Base-by-base conservation (phyloP, 345 rosid genomes). In the Eucalyptus marginata region DNA sequence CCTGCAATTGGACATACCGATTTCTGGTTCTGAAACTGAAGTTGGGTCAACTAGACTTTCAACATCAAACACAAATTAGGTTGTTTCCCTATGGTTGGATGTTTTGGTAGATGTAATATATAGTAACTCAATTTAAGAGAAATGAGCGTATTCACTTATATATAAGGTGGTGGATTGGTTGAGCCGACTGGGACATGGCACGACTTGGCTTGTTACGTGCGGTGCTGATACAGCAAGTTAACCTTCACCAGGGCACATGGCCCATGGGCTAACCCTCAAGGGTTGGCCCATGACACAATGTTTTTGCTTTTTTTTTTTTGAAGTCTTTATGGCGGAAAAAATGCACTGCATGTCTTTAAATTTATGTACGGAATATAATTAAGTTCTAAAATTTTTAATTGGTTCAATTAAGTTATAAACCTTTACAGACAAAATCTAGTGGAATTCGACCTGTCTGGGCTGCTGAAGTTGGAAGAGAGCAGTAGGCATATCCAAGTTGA, bases 331-430 rank as follows among this genome's bases (percentile, higher is more conserved):
- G 44, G 13, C 13, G 2, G 44, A 25, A 33, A 71, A 68, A 18
- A 18, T 33, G 81, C 44, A 71, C 6, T 0, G 1, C 4, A 1
- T 0, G 1, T 71, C 7, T 20, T 18, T 33, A 33, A 33, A 33
- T 18, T 71, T 71, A 18, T 8, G 13, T 10, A 17, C 4, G 4
- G 25, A 31, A 8, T 36, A 7, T 0, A 0, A 33, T 68, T 33
- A 71, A 71, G 4, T 71, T 2, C 7, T 71, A 33, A 71, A 33
- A 0, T 2, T 68, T 71, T 71, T 18, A 9, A 71, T 5, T 33
- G 0, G 2, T 33, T 31, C 7, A 18, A 33, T 36, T 5, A 18
- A 33, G 7, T 71, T 20, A 33, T 71, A 71, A 71, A 71, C 2
- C 7, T 71, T 71, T 10, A 71, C 81, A 71, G 33, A 33, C 25